Evolutionary conservation across 306 rosid genomes (phyloP), one percentile per base, ranked within the genome.

Genomic region (apple (Malus domestica)): DNA sequence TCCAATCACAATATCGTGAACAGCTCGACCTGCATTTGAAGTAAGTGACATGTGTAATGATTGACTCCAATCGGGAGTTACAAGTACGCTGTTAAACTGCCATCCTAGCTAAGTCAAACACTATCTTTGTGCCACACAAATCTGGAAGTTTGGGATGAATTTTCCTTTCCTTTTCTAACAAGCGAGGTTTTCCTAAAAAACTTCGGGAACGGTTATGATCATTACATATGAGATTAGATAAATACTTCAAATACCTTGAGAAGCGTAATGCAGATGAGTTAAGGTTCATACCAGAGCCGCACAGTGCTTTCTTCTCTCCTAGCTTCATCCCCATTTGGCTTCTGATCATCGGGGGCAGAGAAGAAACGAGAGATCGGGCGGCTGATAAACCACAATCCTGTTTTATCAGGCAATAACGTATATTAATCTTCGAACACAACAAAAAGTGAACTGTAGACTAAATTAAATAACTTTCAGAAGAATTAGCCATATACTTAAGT

Each of bases 331-430:
- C 82, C 80, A 94, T 85, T 78, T 87, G 87, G 86, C 77, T 81
- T 87, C 85, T 88, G 77, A 94, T 52, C 42, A 83, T 67, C 20
- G 83, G 88, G 73, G 97, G 93, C 55, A 95, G 96, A 52, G 80
- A 80, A 74, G 93, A 90, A 78, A 89, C 84, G n/a, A 92, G 86
- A 79, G 87, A 68, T 73, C 77, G 72, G 70, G 87, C 79, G 68
- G 78, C 87, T 68, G 87, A 74, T 76, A 83, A 71, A 82, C 86
- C 76, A 78, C 78, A 84, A 72, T 92, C 92, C 98, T 95, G 95
- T 74, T 80, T 76, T 72, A 72, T 74, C 68, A 81, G 77, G 66
- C 3, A 40, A 55, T 3, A 54, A 15, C 38, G 8, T 38, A 52
- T n/a, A 15, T 33, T 25, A 30, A 51, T 35, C 59, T 33, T 76